Evolutionary conservation across 2,329 filamentous ascomycete species (phyloP).

Genomic region (Talaromyces marneffei): DNA sequence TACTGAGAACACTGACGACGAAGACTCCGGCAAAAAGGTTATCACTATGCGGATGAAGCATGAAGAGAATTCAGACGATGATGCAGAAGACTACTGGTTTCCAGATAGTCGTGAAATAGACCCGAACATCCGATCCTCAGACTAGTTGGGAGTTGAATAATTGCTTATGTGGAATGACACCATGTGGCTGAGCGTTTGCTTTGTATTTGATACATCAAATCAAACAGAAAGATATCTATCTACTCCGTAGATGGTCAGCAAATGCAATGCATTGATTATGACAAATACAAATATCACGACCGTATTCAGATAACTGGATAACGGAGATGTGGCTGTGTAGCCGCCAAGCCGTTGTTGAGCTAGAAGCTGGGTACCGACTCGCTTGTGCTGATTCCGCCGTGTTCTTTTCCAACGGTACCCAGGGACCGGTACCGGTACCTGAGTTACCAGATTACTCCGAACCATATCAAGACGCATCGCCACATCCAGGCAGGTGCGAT

Average conservation of each 20-base stretch:
- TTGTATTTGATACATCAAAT: not conserved
- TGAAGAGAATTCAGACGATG: slow-evolving; percentile 17
- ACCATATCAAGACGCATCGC: not conserved
- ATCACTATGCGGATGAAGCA: not conserved
- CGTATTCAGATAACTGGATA: not conserved
- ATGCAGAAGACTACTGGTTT: slow-evolving; percentile 36
- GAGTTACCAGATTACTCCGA: too few relatives aligned
- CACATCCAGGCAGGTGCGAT: slow-evolving; percentile 4
- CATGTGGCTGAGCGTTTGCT: not conserved
- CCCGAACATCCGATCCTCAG: slow-evolving; percentile 23
- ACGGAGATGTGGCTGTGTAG: slow-evolving; percentile 4
- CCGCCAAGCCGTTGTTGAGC: not conserved
- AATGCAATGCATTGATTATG: not conserved
- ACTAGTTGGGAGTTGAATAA: slow-evolving; percentile 3
- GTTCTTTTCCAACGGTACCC: not conserved
- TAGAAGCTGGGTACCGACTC: not conserved
- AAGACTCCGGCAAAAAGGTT: not conserved
- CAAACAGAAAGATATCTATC: not conserved
- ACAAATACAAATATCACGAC: not conserved
- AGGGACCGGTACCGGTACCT: too few relatives aligned
- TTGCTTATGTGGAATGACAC: not conserved
- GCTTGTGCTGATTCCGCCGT: slow-evolving; percentile 1
- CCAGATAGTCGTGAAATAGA: slow-evolving; percentile 29
- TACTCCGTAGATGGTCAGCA: too few relatives aligned
- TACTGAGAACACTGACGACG: slow-evolving; percentile 18